phyloP scores from a whole-genome alignment of 2,329 filamentous ascomycete species.

The Colletotrichum nymphaeae region DNA sequence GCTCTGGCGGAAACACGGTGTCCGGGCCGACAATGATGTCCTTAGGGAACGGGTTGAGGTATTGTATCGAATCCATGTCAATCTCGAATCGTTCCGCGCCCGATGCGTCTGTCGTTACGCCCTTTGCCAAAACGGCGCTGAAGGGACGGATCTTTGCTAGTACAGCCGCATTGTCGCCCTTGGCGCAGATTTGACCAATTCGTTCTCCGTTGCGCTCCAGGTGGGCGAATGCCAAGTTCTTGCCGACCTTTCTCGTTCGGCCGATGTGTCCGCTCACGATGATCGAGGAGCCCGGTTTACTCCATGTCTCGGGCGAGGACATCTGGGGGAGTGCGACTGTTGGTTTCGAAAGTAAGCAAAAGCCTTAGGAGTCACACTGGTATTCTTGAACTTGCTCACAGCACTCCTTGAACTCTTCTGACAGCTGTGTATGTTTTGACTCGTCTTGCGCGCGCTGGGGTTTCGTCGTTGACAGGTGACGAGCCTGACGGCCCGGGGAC shows the following conservation, averaged over 20 bases:
- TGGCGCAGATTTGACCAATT: constrained; percentile 58
- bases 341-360: background rate
- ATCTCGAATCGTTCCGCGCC: constrained; percentile 62
- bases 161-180: constrained; percentile 48
- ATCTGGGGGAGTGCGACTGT: constrained; percentile 46
- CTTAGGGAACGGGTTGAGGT: constrained; percentile 78
- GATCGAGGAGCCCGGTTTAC: constrained; percentile 52
- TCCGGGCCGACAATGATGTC: constrained; percentile 82
- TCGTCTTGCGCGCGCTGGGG: background rate
- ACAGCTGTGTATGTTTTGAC: constrained; percentile 7
- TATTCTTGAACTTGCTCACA: constrained; percentile 18
- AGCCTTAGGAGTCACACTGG: background rate
- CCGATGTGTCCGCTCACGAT: constrained; percentile 79
- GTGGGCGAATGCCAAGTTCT: constrained; percentile 78
- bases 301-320: constrained; percentile 40
- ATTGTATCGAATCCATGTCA: constrained; percentile 69
- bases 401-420: constrained; percentile 30
- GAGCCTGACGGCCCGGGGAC: background rate
- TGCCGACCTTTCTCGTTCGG: constrained; percentile 74
- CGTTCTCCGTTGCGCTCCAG: constrained; percentile 48
- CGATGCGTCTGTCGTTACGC: constrained; percentile 39
- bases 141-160: constrained; percentile 61
- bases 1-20: constrained; percentile 78
- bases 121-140: constrained; percentile 64
- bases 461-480: constrained; percentile 9